These are phyloP conservation scores for Emericellopsis cladophorae DNA, from an alignment of 2,329 filamentous ascomycete species.

Conservation along the genomic window DNA sequence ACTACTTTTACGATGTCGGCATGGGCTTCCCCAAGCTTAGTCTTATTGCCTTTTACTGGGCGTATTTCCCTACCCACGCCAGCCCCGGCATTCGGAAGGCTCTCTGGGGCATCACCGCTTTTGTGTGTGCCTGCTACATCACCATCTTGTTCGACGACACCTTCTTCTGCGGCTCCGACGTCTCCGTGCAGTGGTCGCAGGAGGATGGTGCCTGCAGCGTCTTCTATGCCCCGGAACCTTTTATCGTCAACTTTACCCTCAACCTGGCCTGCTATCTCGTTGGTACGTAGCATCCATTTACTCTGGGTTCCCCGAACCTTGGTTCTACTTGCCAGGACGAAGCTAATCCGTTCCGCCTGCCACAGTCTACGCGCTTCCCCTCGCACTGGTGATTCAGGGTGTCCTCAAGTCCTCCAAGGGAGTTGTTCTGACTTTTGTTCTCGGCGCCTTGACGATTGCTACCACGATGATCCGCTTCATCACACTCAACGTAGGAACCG, in stretches of 20 bases:
- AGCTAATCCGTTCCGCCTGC: not conserved
- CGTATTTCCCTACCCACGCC: constrained; percentile 14
- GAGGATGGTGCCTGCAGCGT: constrained; percentile 21
- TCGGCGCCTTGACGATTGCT: constrained; percentile 12
- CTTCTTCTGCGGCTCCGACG: constrained; percentile 19
- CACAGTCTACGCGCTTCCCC: constrained; percentile 17
- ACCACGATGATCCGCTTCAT: constrained; percentile 12
- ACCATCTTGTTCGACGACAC: constrained; percentile 19
- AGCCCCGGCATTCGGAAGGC: constrained; percentile 13
- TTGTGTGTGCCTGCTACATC: constrained; percentile 15
- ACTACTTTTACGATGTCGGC: constrained; percentile 22
- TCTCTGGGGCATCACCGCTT: constrained; percentile 16
- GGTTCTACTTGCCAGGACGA: not conserved
- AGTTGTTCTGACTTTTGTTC: constrained; percentile 10
- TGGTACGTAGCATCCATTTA: constrained; percentile 5
- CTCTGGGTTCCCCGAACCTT: no score
- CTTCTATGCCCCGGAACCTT: constrained; percentile 17
- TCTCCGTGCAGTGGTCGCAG: constrained; percentile 20
- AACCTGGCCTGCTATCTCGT: constrained; percentile 18
- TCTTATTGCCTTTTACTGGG: constrained; percentile 22
- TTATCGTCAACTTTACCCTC: constrained; percentile 19
- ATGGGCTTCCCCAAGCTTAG: constrained; percentile 22
- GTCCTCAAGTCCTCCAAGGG: constrained; percentile 8
- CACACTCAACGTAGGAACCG: constrained; percentile 10
- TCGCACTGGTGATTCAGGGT: constrained; percentile 14